phyloP scores from a whole-genome alignment of 1,284 basidiomycete genomes.

The Anthracocystis walkeri region DNA sequence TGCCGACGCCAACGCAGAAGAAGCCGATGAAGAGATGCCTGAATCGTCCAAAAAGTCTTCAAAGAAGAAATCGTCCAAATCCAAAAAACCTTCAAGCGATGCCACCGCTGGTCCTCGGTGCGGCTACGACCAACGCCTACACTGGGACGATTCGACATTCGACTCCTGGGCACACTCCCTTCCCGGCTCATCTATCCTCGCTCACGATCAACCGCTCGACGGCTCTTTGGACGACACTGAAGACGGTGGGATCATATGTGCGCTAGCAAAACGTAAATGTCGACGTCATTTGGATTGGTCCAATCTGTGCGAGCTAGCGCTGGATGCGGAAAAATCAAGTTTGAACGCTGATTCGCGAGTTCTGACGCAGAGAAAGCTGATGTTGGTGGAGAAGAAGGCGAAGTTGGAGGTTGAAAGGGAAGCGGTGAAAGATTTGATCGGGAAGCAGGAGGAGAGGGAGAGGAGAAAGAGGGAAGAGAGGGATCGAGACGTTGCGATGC shows the following conservation, averaged over 20 bases:
- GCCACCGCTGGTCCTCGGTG: conserved; percentile 31
- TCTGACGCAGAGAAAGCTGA: conserved; percentile 24
- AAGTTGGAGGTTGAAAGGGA: conserved; percentile 13
- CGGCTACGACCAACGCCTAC: conserved; percentile 49
- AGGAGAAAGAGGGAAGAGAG: conserved; percentile 22
- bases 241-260: conserved; percentile 23
- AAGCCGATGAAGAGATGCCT: conserved; percentile 3
- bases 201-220: conserved; percentile 21
- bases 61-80: conserved; percentile 25
- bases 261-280: conserved; percentile 41
- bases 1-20: conserved; percentile 3
- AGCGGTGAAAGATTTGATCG: conserved; percentile 2
- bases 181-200: conserved; percentile 24
- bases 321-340: conserved; percentile 39
- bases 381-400: conserved; percentile 12
- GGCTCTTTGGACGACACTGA: conserved; percentile 26
- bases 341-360: conserved; percentile 35
- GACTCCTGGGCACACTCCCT: conserved; percentile 24
- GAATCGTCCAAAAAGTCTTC: conserved; percentile 6
- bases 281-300: conserved; percentile 48
- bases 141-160: conserved; percentile 38
- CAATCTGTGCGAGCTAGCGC: conserved; percentile 35
- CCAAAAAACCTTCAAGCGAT: conserved; percentile 16
- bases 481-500: conserved; percentile 28
- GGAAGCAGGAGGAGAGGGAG: conserved; percentile 9